These are phyloP conservation scores for Lagerstroemia speciosa DNA, from an alignment of 345 rosid species.

Conservation along the genomic window DNA sequence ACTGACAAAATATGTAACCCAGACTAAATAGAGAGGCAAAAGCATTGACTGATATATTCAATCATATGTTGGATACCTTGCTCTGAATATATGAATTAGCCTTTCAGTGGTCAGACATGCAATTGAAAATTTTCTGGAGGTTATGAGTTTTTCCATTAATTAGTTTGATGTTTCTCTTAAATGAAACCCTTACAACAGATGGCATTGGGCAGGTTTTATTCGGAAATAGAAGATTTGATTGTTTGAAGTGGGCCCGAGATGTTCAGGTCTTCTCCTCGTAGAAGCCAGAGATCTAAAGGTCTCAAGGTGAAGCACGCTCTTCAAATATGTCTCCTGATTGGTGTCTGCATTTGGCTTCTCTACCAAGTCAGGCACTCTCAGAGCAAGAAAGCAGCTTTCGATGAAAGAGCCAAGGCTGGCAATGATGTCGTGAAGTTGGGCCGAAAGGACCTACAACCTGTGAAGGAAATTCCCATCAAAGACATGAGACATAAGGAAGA, in stretches of 20 bases:
- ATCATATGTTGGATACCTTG: too few relatives aligned
- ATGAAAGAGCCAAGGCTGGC: constrained; percentile 22
- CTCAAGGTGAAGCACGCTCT: constrained; percentile 81
- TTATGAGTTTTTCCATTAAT: neutral
- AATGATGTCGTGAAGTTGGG: constrained; percentile 45
- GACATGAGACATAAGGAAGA: constrained; percentile 36
- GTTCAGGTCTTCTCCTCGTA: constrained; percentile 58
- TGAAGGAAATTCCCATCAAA: constrained; percentile 20
- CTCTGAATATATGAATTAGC: too few relatives aligned
- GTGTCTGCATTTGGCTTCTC: constrained; percentile 72
- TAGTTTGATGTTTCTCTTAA: neutral
- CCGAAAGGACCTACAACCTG: constrained; percentile 58
- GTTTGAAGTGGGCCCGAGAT: constrained; percentile 22
- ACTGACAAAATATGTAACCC: too few relatives aligned
- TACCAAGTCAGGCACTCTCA: constrained; percentile 73
- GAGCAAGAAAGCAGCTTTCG: constrained; percentile 44
- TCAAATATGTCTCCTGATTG: constrained; percentile 65
- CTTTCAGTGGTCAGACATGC: too few relatives aligned
- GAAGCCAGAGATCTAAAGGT: constrained; percentile 67
- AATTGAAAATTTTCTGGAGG: neutral
- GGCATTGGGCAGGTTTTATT: constrained; percentile 12
- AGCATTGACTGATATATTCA: too few relatives aligned
- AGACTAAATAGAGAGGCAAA: too few relatives aligned
- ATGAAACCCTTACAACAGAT: neutral
- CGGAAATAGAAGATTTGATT: constrained; percentile 4